Evolutionary conservation across 2,329 filamentous ascomycete genomes (phyloP).

Genomic region (Fusarium euwallaceae): DNA sequence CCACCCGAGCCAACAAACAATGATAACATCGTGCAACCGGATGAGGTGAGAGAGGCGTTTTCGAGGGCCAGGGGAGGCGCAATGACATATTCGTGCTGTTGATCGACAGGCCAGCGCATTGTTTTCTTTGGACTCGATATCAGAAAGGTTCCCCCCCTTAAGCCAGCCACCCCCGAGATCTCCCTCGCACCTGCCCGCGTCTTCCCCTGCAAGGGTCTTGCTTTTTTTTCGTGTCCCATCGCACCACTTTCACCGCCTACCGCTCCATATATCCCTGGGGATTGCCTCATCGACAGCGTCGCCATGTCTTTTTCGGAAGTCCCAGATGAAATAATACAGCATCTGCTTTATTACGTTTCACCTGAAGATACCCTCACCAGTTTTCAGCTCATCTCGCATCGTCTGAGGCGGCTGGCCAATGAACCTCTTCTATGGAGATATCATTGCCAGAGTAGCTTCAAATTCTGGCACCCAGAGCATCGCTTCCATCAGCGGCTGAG

Average conservation of each 20-base stretch:
- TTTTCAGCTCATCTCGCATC: slow-evolving; percentile 69
- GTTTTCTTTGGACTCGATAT: slow-evolving; percentile 16
- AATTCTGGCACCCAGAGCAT: slow-evolving; percentile 80
- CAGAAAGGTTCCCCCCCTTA: slow-evolving; percentile 10
- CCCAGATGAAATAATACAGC: slow-evolving; percentile 88
- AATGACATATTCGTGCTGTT: slow-evolving; percentile 38
- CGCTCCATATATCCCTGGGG: background rate
- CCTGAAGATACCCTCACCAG: slow-evolving; percentile 66
- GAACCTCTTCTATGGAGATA: slow-evolving; percentile 84
- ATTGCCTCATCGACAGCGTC: slow-evolving; percentile 28
- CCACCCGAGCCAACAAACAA: slow-evolving; percentile 30
- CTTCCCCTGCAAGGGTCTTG: slow-evolving; percentile 11
- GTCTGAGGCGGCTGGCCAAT: slow-evolving; percentile 74
- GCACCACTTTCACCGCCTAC: background rate
- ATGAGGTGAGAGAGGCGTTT: slow-evolving; percentile 33
- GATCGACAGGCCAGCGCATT: slow-evolving; percentile 32
- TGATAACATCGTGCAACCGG: slow-evolving; percentile 36
- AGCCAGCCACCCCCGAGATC: background rate
- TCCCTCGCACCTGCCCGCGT: slow-evolving; percentile 9
- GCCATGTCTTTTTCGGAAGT: slow-evolving; percentile 62
- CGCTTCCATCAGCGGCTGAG: slow-evolving; percentile 68
- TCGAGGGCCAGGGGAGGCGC: slow-evolving; percentile 23
- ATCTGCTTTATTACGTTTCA: slow-evolving; percentile 76
- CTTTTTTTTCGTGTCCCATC: slow-evolving; percentile 25
- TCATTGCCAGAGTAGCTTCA: slow-evolving; percentile 78